Base-by-base conservation (phyloP, 352 stramenopile genomes). In the Blastocystis sp. region DNA sequence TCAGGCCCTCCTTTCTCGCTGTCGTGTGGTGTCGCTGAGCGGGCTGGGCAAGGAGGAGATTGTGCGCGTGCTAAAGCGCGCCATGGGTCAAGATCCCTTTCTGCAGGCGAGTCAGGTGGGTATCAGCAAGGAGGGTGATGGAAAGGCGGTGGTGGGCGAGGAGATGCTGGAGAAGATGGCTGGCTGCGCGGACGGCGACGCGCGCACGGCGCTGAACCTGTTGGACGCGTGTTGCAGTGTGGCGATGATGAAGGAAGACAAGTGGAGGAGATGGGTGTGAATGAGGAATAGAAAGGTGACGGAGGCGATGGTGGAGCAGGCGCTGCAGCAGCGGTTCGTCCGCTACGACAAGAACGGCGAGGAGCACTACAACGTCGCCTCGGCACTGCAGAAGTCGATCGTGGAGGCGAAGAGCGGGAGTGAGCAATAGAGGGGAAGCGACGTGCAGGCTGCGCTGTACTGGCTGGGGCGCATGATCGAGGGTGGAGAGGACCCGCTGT, bases 401-500 rank as follows among this genome's bases (percentile, higher is more conserved):
- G 60, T 81, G 1, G 60, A 19, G 4, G 19, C 0, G 17, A 21
- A 28, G 10, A 19, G n/a, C 34, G 14, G 9, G 5, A 10, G 10
- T 79, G 9, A 59, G 17, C 2, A 14, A 9, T 45, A 88, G 5
- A 92, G 93, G 43, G 92, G 93, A 3, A 95, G 92, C 59, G 92
- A 95, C 70, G 91, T 92, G 61, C 94, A 93, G 64, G 93, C 91
- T 2, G 90, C 93, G 2, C 90, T 95, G 1, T 95, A 95, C 77
- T 95, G 92, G 92, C 89, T 96, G 21, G 93, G 90, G 14, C 90
- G 93, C 7, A 96, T 96, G 93, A 90, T 96, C 1, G 91, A 95
- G 87, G 93, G 92, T 2, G 93, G 93, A 7, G 93, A 96, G 67
- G 94, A 95, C 23, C 93, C 93, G 10, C 71, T 95, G 38, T 95